These are phyloP conservation scores for Gastrolobium bilobum DNA, from an alignment of 306 rosid genomes.

Conservation along the genomic window DNA sequence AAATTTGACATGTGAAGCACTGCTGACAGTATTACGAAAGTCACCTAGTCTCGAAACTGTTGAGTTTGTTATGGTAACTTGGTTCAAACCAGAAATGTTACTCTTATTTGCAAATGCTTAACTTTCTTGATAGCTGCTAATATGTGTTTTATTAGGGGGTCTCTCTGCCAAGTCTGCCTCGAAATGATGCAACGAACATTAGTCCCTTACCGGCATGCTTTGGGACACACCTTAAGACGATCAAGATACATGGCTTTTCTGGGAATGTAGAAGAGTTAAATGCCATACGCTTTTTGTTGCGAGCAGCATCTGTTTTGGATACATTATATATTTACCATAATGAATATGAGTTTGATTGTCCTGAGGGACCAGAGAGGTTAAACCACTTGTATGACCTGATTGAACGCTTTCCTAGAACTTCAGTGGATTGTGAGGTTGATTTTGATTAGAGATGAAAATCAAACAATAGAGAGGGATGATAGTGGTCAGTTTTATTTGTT, in stretches of 20 bases:
- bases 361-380: neutral
- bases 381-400: neutral
- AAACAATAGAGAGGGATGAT: neutral
- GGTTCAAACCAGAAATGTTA: neutral
- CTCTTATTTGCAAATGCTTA: neutral
- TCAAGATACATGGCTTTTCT: constrained; percentile 1
- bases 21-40: neutral
- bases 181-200: neutral
- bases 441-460: neutral
- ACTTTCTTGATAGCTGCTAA: neutral
- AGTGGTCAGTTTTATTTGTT: neutral
- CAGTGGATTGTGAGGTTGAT: neutral
- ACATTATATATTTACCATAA: neutral
- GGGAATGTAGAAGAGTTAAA: constrained; percentile 5
- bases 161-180: neutral
- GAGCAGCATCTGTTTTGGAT: neutral
- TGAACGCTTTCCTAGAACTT: neutral
- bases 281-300: constrained; percentile 29
- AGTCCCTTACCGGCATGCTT: neutral
- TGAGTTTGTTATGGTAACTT: constrained; percentile 27
- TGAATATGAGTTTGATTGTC: neutral
- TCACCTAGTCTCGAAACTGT: constrained; percentile 6
- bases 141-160: constrained; percentile 12
- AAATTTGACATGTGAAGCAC: constrained; percentile 4
- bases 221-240: neutral